These are phyloP conservation scores for Leishmania tropica DNA, from an alignment of 208 protist species.

Conservation along the genomic window DNA sequence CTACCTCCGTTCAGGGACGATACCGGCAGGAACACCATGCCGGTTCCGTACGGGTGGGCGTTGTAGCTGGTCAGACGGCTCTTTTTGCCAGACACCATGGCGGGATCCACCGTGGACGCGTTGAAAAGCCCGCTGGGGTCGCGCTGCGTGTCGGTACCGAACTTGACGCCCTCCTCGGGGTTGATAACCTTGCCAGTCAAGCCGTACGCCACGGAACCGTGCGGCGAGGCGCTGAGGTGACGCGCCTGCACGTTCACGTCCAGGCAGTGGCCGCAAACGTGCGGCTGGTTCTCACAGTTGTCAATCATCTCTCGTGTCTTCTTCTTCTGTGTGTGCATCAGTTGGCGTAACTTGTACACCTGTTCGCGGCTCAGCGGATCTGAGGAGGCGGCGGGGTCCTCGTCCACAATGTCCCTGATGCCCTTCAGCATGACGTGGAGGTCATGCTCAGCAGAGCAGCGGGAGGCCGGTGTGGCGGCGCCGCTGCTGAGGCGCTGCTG, in stretches of 20 bases:
- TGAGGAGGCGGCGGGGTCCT: slow-evolving; percentile 19
- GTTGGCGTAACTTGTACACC: slow-evolving; percentile 54
- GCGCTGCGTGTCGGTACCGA: slow-evolving; percentile 36
- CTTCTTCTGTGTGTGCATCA: slow-evolving; percentile 74
- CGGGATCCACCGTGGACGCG: slow-evolving; percentile 27
- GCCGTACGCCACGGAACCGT: slow-evolving; percentile 50
- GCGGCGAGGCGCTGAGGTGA: slow-evolving; percentile 44
- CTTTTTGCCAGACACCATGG: slow-evolving; percentile 31
- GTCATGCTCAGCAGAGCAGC: slow-evolving; percentile 72
- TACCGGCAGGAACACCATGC: slow-evolving; percentile 72
- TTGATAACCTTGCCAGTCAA: slow-evolving; percentile 64
- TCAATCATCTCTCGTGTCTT: slow-evolving; percentile 61
- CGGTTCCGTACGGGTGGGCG: slow-evolving; percentile 75
- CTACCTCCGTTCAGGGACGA: slow-evolving; percentile 17
- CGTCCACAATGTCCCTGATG: slow-evolving; percentile 64
- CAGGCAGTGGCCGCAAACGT: slow-evolving; percentile 77
- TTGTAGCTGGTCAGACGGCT: slow-evolving; percentile 52
- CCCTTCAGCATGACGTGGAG: slow-evolving; percentile 48
- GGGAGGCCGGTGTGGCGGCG: slow-evolving; percentile 34
- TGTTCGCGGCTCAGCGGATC: slow-evolving; percentile 50
- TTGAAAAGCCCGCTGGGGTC: slow-evolving; percentile 51
- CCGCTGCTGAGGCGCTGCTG: slow-evolving; percentile 40
- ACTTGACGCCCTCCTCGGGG: slow-evolving; percentile 54
- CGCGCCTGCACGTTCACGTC: slow-evolving; percentile 69
- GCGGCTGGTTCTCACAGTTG: slow-evolving; percentile 55